Evolutionary conservation across 2,329 filamentous ascomycete genomes (phyloP).

Genomic region (Diaporthe amygdali): DNA sequence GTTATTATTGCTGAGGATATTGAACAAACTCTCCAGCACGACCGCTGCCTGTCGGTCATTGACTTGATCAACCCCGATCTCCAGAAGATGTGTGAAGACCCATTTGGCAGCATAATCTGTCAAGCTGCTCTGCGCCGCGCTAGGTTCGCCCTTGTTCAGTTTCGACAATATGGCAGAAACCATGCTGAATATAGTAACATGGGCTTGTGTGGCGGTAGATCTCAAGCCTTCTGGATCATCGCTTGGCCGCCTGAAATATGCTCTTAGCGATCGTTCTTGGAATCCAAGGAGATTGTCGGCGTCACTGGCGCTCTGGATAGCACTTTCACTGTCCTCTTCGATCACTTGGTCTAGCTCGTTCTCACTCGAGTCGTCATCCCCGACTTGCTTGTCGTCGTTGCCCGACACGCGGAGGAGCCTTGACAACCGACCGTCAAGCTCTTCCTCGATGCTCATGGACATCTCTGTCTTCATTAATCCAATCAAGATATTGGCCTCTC

Average conservation of each 20-base stretch:
- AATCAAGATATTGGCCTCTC: slow-evolving; percentile 8
- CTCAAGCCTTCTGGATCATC: not conserved
- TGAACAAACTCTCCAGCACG: too few species aligned
- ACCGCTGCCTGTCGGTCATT: too few species aligned
- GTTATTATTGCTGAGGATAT: too few species aligned
- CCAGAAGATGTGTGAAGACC: too few species aligned
- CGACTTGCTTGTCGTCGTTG: not conserved
- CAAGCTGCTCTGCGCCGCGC: too few species aligned
- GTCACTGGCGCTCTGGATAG: slow-evolving; percentile 1
- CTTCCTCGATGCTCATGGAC: slow-evolving; percentile 20
- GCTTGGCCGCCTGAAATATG: slow-evolving; percentile 14
- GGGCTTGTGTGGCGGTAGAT: not conserved
- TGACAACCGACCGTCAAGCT: slow-evolving; percentile 11
- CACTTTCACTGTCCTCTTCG: slow-evolving; percentile 3
- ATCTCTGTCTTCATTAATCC: slow-evolving; percentile 11
- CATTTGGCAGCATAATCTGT: too few species aligned
- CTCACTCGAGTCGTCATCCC: not conserved
- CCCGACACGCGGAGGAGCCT: slow-evolving; percentile 17
- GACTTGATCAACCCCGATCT: too few species aligned
- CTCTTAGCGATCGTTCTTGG: slow-evolving; percentile 22
- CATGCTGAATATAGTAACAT: slow-evolving; percentile 12
- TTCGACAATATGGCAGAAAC: not conserved
- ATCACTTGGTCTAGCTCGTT: not conserved
- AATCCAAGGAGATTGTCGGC: slow-evolving; percentile 19
- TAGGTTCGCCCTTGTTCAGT: not conserved